Conservation (phyloP, 805 yeast species). For the Starmera dryadoides region DNA sequence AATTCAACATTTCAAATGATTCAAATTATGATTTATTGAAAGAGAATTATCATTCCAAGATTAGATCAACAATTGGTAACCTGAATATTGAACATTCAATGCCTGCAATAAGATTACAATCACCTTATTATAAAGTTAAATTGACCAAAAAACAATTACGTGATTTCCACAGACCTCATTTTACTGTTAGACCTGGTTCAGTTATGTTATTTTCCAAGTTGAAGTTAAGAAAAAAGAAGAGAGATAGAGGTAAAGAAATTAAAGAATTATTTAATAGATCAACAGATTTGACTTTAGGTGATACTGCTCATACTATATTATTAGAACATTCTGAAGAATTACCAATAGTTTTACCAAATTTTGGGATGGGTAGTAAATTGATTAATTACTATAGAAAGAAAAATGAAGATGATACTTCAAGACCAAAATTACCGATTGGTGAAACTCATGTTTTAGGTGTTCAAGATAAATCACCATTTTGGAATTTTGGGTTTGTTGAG, state of each 20-base stretch:
- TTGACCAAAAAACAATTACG: slow-evolving; percentile 62
- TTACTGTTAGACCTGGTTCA: slow-evolving; percentile 72
- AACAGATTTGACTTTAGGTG: slow-evolving; percentile 76
- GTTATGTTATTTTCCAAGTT: slow-evolving; percentile 67
- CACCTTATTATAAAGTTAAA: slow-evolving; percentile 83
- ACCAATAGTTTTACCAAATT: slow-evolving; percentile 76
- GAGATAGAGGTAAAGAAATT: slow-evolving; percentile 78
- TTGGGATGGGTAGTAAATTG: slow-evolving; percentile 93
- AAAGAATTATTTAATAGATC: slow-evolving; percentile 66
- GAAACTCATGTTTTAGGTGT: slow-evolving; percentile 96
- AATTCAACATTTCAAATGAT: slow-evolving; percentile 86
- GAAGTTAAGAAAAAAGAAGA: slow-evolving; percentile 77
- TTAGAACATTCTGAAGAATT: slow-evolving; percentile 88
- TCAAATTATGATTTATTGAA: slow-evolving; percentile 74
- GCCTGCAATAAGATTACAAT: slow-evolving; percentile 81
- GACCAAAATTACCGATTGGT: slow-evolving; percentile 86
- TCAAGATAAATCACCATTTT: slow-evolving; percentile 93
- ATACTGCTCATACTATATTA: slow-evolving; percentile 67
- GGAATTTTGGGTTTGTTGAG: slow-evolving; percentile 97
- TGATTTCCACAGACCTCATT: slow-evolving; percentile 72
- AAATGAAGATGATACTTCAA: slow-evolving; percentile 67
- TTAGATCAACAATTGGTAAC: slow-evolving; percentile 88
- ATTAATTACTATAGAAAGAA: slow-evolving; percentile 89
- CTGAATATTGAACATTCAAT: slow-evolving; percentile 84
- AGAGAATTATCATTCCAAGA: slow-evolving; percentile 83